Evolutionary conservation across 1,284 basidiomycete species (phyloP).

Genomic region (Irpex sp.): DNA sequence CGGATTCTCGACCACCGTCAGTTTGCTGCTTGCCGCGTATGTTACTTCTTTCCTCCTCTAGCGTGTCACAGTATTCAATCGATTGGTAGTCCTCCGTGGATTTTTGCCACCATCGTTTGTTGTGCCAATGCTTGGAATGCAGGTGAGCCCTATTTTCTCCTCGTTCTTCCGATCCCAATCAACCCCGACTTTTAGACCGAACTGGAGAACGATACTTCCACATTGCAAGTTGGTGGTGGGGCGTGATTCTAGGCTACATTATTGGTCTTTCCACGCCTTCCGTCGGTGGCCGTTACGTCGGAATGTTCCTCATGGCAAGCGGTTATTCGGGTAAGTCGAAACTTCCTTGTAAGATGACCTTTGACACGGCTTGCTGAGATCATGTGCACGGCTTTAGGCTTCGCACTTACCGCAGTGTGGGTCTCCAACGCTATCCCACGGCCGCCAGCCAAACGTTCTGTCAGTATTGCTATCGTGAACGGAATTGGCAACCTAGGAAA

Average conservation of each 20-base stretch:
- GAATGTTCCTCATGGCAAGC: constrained; percentile 61
- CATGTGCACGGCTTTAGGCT: constrained; percentile 33
- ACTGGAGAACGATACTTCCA: constrained; percentile 72
- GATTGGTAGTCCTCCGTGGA: constrained; percentile 58
- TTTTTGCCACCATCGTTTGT: constrained; percentile 51
- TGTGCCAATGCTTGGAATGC: constrained; percentile 65
- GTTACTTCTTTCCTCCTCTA: constrained; percentile 28
- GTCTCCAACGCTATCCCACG: constrained; percentile 59
- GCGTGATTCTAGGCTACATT: constrained; percentile 59
- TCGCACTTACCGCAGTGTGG: constrained; percentile 60
- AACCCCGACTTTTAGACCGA: constrained; percentile 33
- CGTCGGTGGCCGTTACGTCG: constrained; percentile 55
- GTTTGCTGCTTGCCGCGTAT: constrained; percentile 61
- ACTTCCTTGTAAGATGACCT: too few relatives aligned
- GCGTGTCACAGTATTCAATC: background rate
- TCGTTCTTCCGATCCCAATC: background rate
- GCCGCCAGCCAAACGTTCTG: constrained; percentile 57
- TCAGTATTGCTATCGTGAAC: constrained; percentile 41
- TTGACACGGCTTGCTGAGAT: too few relatives aligned
- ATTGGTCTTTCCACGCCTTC: constrained; percentile 55
- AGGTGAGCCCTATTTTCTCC: constrained; percentile 33
- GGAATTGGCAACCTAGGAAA: constrained; percentile 39
- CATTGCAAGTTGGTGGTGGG: constrained; percentile 56
- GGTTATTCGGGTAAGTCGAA: constrained; percentile 48
- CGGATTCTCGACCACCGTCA: constrained; percentile 57